phyloP scores from a whole-genome alignment of 2,329 filamentous ascomycete species.

The Claviceps pazoutovae region DNA sequence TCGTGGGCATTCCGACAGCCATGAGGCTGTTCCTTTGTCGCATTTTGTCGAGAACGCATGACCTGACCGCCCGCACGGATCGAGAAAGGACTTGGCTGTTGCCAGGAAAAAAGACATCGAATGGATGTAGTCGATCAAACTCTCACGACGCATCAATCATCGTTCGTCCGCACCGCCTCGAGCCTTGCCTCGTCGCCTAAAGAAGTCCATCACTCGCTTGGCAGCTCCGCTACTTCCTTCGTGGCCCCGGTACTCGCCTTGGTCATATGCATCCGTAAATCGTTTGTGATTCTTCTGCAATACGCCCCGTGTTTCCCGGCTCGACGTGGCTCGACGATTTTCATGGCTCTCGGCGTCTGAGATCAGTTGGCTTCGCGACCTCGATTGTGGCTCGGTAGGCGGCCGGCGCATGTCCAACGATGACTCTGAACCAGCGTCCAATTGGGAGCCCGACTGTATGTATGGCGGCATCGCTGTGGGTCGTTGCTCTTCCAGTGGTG shows the following conservation, averaged over 20 bases:
- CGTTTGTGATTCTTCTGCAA: constrained; percentile 78
- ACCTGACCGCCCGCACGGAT: too few species aligned
- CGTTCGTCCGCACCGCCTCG: constrained; percentile 46
- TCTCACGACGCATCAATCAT: constrained; percentile 8
- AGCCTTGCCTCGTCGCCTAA: constrained; percentile 72
- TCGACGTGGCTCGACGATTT: constrained; percentile 23
- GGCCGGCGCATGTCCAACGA: constrained; percentile 35
- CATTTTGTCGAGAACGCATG: too few species aligned
- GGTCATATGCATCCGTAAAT: constrained; percentile 81
- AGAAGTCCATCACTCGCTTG: constrained; percentile 96
- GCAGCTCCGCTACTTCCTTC: constrained; percentile 77
- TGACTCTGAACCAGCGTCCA: constrained; percentile 39
- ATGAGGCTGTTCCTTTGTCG: too few species aligned
- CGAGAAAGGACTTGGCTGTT: too few species aligned
- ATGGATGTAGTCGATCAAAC: too few species aligned
- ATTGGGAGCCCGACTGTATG: constrained; percentile 28
- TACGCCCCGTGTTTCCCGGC: constrained; percentile 36
- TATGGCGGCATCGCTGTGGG: constrained; percentile 33
- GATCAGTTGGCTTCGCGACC: constrained; percentile 30
- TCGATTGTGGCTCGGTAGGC: constrained; percentile 23
- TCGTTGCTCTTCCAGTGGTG: constrained; percentile 24
- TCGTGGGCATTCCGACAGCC: too few species aligned
- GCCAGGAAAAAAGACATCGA: too few species aligned
- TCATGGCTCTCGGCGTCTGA: constrained; percentile 29
- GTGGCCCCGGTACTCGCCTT: constrained; percentile 50